Conservation (phyloP, 1,284 basidiomycete species). For the Marasmius fiardii region DNA sequence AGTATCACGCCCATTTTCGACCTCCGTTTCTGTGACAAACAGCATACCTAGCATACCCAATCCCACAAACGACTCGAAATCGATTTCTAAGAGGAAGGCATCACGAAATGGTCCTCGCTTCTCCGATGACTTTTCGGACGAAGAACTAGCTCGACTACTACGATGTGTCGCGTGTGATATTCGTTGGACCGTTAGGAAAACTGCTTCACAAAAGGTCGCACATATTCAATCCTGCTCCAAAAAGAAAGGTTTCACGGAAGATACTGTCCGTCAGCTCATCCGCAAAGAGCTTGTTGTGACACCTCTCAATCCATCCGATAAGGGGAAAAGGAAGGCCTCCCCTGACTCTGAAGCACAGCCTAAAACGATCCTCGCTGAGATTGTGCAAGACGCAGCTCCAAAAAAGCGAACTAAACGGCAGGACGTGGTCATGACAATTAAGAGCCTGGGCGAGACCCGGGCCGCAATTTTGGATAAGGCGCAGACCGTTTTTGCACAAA, state of each 20-base stretch:
- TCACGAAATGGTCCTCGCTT: slow-evolving; percentile 20
- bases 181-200: slow-evolving; percentile 68
- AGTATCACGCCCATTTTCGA: slow-evolving; percentile 4
- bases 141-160: slow-evolving; percentile 42
- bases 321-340: slow-evolving; percentile 20
- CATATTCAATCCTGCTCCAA: slow-evolving; percentile 69
- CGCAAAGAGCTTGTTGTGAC: slow-evolving; percentile 39
- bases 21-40: neutral
- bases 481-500: slow-evolving; percentile 36
- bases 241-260: slow-evolving; percentile 49
- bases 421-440: slow-evolving; percentile 43
- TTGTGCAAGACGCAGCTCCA: slow-evolving; percentile 40
- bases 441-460: slow-evolving; percentile 44
- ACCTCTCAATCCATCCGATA: slow-evolving; percentile 14
- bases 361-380: slow-evolving; percentile 53
- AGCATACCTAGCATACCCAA: neutral
- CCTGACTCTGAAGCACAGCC: slow-evolving; percentile 10
- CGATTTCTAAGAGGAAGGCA: slow-evolving; percentile 15
- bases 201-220: slow-evolving; percentile 51
- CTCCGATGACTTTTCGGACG: slow-evolving; percentile 36
- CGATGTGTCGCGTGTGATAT: slow-evolving; percentile 66
- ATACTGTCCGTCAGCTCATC: slow-evolving; percentile 54
- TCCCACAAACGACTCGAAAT: neutral
- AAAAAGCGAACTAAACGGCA: slow-evolving; percentile 43
- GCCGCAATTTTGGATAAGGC: slow-evolving; percentile 54